Evolutionary conservation across 352 stramenopile species (phyloP).

Genomic region (Globisporangium megalacanthum): DNA sequence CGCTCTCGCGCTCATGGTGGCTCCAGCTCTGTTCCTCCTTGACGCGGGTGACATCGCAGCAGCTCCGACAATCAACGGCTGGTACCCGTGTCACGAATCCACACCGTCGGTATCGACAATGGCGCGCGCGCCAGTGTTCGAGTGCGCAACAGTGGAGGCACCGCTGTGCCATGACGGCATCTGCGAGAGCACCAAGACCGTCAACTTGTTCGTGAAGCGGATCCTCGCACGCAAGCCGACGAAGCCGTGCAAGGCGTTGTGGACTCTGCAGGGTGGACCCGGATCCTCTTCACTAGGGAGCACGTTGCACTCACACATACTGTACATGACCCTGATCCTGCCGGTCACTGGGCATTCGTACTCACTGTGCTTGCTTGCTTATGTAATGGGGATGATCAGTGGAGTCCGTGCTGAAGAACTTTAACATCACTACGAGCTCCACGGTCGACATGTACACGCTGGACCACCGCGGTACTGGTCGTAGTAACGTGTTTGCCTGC

Average conservation of each 20-base stretch:
- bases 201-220: constrained; percentile 44
- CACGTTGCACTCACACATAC: not conserved
- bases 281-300: constrained; percentile 10
- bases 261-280: constrained; percentile 17
- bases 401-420: not conserved
- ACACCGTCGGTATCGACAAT: not conserved
- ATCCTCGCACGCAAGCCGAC: constrained; percentile 9
- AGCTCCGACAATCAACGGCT: constrained; percentile 34
- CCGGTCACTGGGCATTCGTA: too few species aligned
- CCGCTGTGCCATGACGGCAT: constrained; percentile 62
- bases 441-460: constrained; percentile 12
- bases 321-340: not conserved
- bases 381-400: not conserved
- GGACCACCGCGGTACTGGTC: constrained; percentile 11
- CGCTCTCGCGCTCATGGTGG: too few species aligned
- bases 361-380: too few species aligned
- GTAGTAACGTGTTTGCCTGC: constrained; percentile 4
- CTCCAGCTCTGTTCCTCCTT: too few species aligned
- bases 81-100: constrained; percentile 34
- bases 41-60: too few species aligned
- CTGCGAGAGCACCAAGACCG: constrained; percentile 49
- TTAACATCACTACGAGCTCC: not conserved
- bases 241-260: constrained; percentile 8
- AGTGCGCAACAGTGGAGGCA: constrained; percentile 56
- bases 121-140: constrained; percentile 1